These are phyloP conservation scores for Edaphochlamys debaryana DNA, from an alignment of 139 green algal genomes.

Conservation along the genomic window DNA sequence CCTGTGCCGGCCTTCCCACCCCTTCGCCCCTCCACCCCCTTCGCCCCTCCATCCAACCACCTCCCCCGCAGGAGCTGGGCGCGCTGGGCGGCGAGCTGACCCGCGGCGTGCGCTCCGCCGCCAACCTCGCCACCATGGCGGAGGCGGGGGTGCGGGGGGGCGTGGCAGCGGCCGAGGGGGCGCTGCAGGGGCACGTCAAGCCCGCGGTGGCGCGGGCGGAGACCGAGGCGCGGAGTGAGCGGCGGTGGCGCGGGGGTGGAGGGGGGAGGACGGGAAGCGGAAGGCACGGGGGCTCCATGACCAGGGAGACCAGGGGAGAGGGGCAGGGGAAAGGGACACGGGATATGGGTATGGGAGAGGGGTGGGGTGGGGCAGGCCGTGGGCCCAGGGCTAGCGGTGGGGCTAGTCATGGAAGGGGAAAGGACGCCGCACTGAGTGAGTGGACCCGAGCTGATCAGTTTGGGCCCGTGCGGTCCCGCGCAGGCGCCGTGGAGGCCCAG, in stretches of 20 bases:
- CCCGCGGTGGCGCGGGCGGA: not conserved
- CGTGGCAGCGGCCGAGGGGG: not conserved
- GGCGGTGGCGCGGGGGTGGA: too few relatives aligned
- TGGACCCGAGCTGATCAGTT: not conserved
- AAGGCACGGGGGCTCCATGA: not conserved
- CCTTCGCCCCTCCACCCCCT: too few relatives aligned
- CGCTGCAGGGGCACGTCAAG: not conserved
- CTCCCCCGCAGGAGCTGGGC: slow-evolving; percentile 27
- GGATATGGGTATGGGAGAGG: too few relatives aligned
- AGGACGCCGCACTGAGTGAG: not conserved
- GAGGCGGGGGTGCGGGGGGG: slow-evolving; percentile 21
- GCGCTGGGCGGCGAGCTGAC: slow-evolving; percentile 33
- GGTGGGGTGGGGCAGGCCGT: too few relatives aligned
- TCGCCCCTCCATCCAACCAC: too few relatives aligned
- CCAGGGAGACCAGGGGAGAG: not conserved
- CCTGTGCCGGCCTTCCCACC: too few relatives aligned
- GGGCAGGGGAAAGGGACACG: not conserved
- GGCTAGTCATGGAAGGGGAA: not conserved
- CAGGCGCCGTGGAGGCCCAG: slow-evolving; percentile 7
- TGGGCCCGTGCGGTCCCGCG: not conserved
- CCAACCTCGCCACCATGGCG: slow-evolving; percentile 7
- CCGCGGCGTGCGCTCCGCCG: slow-evolving; percentile 20
- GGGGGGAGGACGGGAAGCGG: not conserved
- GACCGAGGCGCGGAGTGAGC: not conserved
- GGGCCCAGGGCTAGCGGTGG: too few relatives aligned